Conservation (phyloP, 305 asterid species). For the Fraxinus ornus region DNA sequence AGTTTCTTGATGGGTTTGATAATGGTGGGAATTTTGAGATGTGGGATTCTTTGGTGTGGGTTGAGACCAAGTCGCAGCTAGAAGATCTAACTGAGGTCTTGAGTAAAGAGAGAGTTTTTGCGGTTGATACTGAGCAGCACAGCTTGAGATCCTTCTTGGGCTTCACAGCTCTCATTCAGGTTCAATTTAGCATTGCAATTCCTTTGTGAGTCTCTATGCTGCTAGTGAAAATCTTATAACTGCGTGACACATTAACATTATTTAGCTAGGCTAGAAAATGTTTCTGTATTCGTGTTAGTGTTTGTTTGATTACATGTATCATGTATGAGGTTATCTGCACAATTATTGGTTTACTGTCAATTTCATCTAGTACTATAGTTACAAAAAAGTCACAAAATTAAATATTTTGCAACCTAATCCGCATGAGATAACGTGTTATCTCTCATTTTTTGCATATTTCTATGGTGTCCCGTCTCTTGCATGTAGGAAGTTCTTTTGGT, state of each 20-base stretch:
- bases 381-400: background rate
- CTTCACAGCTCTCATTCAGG: slow-evolving; percentile 93
- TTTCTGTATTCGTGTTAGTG: background rate
- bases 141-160: slow-evolving; percentile 85
- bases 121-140: slow-evolving; percentile 94
- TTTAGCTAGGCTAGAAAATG: background rate
- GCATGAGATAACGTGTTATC: background rate
- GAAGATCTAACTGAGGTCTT: slow-evolving; percentile 60
- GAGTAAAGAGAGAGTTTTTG: slow-evolving; percentile 66
- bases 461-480: background rate
- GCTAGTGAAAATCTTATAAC: background rate
- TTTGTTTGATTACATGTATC: background rate
- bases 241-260: background rate
- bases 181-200: slow-evolving; percentile 22
- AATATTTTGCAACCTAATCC: background rate
- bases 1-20: slow-evolving; percentile 36
- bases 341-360: background rate
- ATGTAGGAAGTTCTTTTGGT: background rate
- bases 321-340: background rate
- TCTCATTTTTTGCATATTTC: background rate
- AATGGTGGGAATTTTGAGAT: slow-evolving; percentile 32
- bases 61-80: slow-evolving; percentile 55
- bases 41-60: slow-evolving; percentile 58
- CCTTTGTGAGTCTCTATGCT: slow-evolving; percentile 5
- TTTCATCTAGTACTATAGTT: background rate